A percentile compares a stretch with the other conserved stretches of the same genome.
These are phyloP conservation scores for Pterulicium gracile DNA, from an alignment of 1,284 basidiomycete species.

Conservation along the genomic window DNA sequence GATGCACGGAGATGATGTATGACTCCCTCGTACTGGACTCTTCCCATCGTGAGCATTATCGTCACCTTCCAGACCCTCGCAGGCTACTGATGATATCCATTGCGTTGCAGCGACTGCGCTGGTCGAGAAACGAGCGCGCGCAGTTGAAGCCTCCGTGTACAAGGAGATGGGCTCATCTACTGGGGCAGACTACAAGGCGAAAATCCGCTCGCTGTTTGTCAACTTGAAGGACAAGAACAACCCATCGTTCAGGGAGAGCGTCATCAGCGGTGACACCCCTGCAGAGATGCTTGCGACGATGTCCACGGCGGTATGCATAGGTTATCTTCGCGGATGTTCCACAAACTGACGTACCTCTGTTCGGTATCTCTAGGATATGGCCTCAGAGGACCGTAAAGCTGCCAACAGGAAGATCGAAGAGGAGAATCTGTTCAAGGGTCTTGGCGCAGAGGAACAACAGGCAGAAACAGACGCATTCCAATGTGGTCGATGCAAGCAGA, in stretches of 20 bases:
- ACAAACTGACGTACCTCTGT: too few species aligned
- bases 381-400: slow-evolving; percentile 83
- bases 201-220: slow-evolving; percentile 85
- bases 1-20: slow-evolving; percentile 86
- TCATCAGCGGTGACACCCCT: slow-evolving; percentile 69
- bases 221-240: slow-evolving; percentile 83
- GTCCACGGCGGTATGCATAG: slow-evolving; percentile 58
- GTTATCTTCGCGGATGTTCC: slow-evolving; percentile 1
- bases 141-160: slow-evolving; percentile 49
- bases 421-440: slow-evolving; percentile 86
- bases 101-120: slow-evolving; percentile 45
- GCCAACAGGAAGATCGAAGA: slow-evolving; percentile 76
- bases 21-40: slow-evolving; percentile 84
- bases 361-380: slow-evolving; percentile 83
- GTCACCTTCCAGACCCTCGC: too few species aligned
- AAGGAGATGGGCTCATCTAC: slow-evolving; percentile 28
- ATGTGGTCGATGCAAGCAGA: slow-evolving; percentile 87
- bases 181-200: slow-evolving; percentile 53
- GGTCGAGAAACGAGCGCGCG: slow-evolving; percentile 46
- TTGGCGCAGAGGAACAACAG: slow-evolving; percentile 81
- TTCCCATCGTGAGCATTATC: slow-evolving; percentile 59
- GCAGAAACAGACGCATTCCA: slow-evolving; percentile 99
- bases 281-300: slow-evolving; percentile 70
- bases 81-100: slow-evolving; percentile 4
- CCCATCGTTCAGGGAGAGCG: slow-evolving; percentile 60